Evolutionary conservation across 371 early-diverging fungal species (phyloP).

Genomic region (Mucor velutinosus): DNA sequence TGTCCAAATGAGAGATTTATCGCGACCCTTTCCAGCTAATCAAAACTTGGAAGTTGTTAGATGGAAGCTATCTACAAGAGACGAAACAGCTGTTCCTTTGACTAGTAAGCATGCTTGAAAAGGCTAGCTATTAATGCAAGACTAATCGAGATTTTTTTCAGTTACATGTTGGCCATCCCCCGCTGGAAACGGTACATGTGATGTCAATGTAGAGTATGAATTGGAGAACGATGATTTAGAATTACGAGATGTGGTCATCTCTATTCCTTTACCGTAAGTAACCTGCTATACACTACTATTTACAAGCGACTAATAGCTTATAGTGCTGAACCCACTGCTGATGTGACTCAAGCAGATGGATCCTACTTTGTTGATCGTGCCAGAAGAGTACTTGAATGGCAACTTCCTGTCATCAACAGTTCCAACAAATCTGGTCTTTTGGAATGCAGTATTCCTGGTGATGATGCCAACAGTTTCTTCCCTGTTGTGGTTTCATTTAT

Average conservation of each 20-base stretch:
- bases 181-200: constrained; percentile 81
- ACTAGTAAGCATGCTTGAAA: constrained; percentile 52
- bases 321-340: constrained; percentile 69
- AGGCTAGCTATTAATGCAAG: neutral
- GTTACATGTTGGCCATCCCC: constrained; percentile 98
- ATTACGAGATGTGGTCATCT: constrained; percentile 84
- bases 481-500: constrained; percentile 85
- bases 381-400: constrained; percentile 81
- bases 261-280: constrained; percentile 88
- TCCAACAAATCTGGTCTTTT: constrained; percentile 78
- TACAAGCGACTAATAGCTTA: neutral
- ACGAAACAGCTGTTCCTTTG: constrained; percentile 85
- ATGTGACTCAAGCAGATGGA: constrained; percentile 82
- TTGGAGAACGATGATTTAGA: constrained; percentile 73
- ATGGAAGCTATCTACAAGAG: constrained; percentile 83
- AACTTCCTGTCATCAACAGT: constrained; percentile 79
- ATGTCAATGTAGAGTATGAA: constrained; percentile 95
- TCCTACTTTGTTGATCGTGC: constrained; percentile 74
- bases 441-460: constrained; percentile 84
- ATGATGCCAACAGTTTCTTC: constrained; percentile 86
- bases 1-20: constrained; percentile 81
- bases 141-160: constrained; percentile 20
- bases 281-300: neutral
- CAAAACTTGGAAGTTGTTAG: constrained; percentile 85
- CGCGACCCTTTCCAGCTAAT: constrained; percentile 85